A percentile compares a stretch with the other conserved stretches of the same genome.
Evolutionary conservation across 495 filamentous ascomycete species (phyloP).

Genomic region (Daldinia concentrica): DNA sequence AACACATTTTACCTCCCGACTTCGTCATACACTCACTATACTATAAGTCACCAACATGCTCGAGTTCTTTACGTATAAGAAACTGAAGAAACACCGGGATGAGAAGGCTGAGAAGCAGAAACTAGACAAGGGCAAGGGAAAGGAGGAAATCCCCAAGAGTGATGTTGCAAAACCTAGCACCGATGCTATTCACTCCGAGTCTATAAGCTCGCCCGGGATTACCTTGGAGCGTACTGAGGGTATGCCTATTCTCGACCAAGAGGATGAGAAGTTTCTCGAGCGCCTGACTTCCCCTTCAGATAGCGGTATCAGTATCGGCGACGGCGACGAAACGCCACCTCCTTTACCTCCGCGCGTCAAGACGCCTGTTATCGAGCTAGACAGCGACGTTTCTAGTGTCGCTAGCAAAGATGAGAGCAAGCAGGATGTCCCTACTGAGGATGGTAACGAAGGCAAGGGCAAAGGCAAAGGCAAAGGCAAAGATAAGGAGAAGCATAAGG

Average conservation of each 20-base stretch:
- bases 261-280: slow-evolving; percentile 57
- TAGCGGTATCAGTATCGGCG: slow-evolving; percentile 16
- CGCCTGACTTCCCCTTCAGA: slow-evolving; percentile 49
- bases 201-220: slow-evolving; percentile 16
- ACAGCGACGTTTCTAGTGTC: slow-evolving; percentile 50
- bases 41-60: slow-evolving; percentile 46
- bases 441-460: background rate
- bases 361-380: slow-evolving; percentile 56
- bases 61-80: slow-evolving; percentile 55
- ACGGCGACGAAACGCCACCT: slow-evolving; percentile 49
- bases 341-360: slow-evolving; percentile 55
- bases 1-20: background rate
- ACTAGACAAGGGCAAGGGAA: slow-evolving; percentile 31
- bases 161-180: background rate
- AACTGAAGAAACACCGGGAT: slow-evolving; percentile 56
- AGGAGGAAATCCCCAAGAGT: slow-evolving; percentile 30
- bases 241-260: slow-evolving; percentile 51
- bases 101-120: slow-evolving; percentile 50
- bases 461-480: slow-evolving; percentile 31
- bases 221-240: slow-evolving; percentile 21
- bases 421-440: slow-evolving; percentile 1
- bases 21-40: background rate
- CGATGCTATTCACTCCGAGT: slow-evolving; percentile 11
- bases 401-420: slow-evolving; percentile 26
- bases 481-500: slow-evolving; percentile 28